phyloP scores from a whole-genome alignment of 1,139 yeast species.

The Suhomyces yuchorum region DNA sequence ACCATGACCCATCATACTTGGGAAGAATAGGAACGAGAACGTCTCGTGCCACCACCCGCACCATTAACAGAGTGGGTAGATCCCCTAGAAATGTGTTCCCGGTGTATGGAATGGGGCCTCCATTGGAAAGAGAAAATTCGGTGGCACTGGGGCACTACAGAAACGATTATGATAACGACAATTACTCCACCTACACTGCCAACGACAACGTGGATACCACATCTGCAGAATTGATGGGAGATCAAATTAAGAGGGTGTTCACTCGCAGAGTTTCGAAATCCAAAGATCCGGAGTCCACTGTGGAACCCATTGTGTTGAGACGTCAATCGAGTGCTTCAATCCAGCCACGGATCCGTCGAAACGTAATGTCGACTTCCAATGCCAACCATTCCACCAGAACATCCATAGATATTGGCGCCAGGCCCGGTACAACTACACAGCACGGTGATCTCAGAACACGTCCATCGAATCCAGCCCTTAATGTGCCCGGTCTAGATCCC shows the following conservation, averaged over 20 bases:
- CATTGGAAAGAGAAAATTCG: conserved; percentile 54
- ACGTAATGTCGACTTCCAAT: conserved; percentile 13
- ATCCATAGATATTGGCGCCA: conserved; percentile 7
- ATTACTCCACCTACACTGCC: conserved; percentile 6
- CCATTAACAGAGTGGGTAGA: conserved; percentile 25
- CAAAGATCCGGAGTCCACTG: conserved; percentile 9
- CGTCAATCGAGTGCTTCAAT: conserved; percentile 17
- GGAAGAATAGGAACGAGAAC: conserved; percentile 8
- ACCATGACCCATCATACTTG: background rate
- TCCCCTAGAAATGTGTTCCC: conserved; percentile 82
- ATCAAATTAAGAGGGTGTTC: conserved; percentile 25
- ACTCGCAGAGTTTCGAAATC: conserved; percentile 16
- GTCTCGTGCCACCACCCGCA: conserved; percentile 12
- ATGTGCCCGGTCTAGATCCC: background rate
- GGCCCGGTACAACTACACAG: background rate
- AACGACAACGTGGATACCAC: conserved; percentile 10
- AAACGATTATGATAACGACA: conserved; percentile 10
- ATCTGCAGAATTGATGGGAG: conserved; percentile 37
- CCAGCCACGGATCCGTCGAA: conserved; percentile 10
- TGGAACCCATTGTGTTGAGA: conserved; percentile 5
- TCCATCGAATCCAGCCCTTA: background rate
- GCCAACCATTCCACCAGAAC: conserved; percentile 14
- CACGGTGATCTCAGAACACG: background rate
- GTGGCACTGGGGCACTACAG: conserved; percentile 47
- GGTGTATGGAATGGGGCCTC: conserved; percentile 72